Percentiles rank a stretch among this genome's conserved stretches.
Evolutionary conservation across 2,329 filamentous ascomycete genomes (phyloP).

Genomic region (Onygena corvina): DNA sequence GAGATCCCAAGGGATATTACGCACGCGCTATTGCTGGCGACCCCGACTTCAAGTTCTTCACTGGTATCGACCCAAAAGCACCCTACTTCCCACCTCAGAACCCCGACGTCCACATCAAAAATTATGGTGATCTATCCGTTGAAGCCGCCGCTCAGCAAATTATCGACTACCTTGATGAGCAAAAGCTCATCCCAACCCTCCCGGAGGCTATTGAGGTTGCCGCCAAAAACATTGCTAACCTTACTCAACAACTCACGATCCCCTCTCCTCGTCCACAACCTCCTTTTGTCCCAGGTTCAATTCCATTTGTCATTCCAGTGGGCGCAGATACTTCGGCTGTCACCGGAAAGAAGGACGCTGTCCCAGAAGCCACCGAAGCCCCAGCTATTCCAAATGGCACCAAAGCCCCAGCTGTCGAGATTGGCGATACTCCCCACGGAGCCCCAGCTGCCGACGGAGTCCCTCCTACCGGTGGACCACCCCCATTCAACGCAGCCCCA

Average conservation of each 20-base stretch:
- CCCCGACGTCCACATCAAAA: slow-evolving; percentile 65
- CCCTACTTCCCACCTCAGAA: slow-evolving; percentile 84
- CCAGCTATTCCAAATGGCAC: not conserved
- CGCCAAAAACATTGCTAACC: not conserved
- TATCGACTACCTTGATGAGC: slow-evolving; percentile 59
- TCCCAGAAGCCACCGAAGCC: not conserved
- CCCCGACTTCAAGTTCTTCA: slow-evolving; percentile 91
- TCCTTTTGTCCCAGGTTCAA: too few relatives aligned
- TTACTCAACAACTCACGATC: not conserved
- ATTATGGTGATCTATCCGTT: slow-evolving; percentile 69
- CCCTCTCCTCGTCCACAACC: too few relatives aligned
- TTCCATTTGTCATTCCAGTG: too few relatives aligned
- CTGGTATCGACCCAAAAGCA: slow-evolving; percentile 62
- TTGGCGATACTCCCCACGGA: too few relatives aligned
- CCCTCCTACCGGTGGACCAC: too few relatives aligned
- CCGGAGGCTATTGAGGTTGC: slow-evolving; percentile 18
- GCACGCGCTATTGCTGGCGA: slow-evolving; percentile 89
- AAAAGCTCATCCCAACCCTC: slow-evolving; percentile 46
- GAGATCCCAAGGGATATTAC: slow-evolving; percentile 94
- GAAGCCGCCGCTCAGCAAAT: slow-evolving; percentile 75
- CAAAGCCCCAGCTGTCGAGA: too few relatives aligned
- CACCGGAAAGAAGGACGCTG: too few relatives aligned
- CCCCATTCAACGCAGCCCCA: not conserved
- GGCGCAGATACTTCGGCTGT: not conserved
- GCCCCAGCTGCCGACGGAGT: not conserved